These are phyloP conservation scores for Pichia nakasei DNA, from an alignment of 805 yeast species.

Conservation along the genomic window DNA sequence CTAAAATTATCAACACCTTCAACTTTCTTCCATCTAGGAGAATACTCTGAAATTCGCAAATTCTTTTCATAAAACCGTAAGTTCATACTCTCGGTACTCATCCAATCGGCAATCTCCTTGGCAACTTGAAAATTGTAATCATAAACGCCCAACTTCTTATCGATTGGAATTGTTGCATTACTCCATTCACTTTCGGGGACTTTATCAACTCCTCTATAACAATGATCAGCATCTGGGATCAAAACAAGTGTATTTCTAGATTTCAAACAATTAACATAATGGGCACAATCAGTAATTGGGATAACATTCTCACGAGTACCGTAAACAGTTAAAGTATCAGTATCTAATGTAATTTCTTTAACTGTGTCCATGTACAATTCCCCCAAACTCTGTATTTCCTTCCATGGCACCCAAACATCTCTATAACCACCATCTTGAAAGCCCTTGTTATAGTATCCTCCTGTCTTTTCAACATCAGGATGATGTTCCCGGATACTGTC, in stretches of 20 bases:
- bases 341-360: constrained; percentile 32
- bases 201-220: constrained; percentile 48
- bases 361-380: constrained; percentile 33
- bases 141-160: constrained; percentile 26
- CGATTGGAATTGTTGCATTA: constrained; percentile 24
- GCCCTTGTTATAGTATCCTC: constrained; percentile 33
- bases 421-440: constrained; percentile 44
- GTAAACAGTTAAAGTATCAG: constrained; percentile 51
- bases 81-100: constrained; percentile 35
- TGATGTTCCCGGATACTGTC: constrained; percentile 28
- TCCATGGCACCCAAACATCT: constrained; percentile 33
- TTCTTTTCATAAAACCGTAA: constrained; percentile 39
- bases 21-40: constrained; percentile 50
- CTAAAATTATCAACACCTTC: constrained; percentile 69
- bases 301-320: constrained; percentile 63
- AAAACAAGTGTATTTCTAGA: constrained; percentile 50
- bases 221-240: constrained; percentile 71
- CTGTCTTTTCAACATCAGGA: constrained; percentile 32
- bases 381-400: constrained; percentile 45
- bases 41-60: constrained; percentile 26
- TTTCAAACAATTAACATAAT: constrained; percentile 48
- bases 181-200: constrained; percentile 27
- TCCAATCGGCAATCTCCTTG: constrained; percentile 39
- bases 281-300: constrained; percentile 53
- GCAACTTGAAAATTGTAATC: constrained; percentile 53